Percentiles rank a stretch among this genome's conserved stretches.
Evolutionary conservation across 176 grass and related monocot genomes (phyloP).

Genomic region (Rhipidocladum racemiflorum): DNA sequence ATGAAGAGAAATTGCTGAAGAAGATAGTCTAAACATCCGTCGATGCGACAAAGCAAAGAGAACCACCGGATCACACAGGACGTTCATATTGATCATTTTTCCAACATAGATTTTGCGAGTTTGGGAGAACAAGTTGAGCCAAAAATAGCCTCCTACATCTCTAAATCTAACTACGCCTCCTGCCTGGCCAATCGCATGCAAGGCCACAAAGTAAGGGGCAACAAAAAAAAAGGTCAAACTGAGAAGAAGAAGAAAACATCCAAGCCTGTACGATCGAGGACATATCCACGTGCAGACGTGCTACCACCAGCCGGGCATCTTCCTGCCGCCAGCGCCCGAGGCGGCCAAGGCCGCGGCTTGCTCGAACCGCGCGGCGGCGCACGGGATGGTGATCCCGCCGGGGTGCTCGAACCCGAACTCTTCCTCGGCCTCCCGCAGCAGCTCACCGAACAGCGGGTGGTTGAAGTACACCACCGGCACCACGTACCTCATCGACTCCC

Average conservation of each 20-base stretch:
- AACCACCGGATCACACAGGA: slow-evolving; percentile 1
- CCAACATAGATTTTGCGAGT: not conserved
- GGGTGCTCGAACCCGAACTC: slow-evolving; percentile 91
- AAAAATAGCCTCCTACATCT: slow-evolving; percentile 7
- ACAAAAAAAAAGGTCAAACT: not conserved
- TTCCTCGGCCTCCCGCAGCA: slow-evolving; percentile 93
- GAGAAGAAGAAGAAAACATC: not conserved
- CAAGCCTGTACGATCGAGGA: not conserved
- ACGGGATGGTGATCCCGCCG: slow-evolving; percentile 94
- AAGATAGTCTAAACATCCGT: too few relatives aligned
- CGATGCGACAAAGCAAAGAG: not conserved
- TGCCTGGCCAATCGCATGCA: too few relatives aligned
- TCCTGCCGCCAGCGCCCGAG: slow-evolving; percentile 34
- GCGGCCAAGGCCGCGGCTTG: slow-evolving; percentile 53
- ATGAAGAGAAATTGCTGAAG: too few relatives aligned
- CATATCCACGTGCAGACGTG: slow-evolving; percentile 34
- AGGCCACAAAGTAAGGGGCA: not conserved
- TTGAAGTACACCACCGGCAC: slow-evolving; percentile 98
- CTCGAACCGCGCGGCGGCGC: slow-evolving; percentile 68
- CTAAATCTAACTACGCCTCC: not conserved
- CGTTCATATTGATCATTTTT: not conserved
- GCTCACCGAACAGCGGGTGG: slow-evolving; percentile 82
- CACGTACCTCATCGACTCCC: slow-evolving; percentile 57
- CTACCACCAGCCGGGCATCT: slow-evolving; percentile 45
- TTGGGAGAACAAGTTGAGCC: slow-evolving; percentile 1